Conservation (phyloP, 495 filamentous ascomycete species). For the Daldinia vernicosa region DNA sequence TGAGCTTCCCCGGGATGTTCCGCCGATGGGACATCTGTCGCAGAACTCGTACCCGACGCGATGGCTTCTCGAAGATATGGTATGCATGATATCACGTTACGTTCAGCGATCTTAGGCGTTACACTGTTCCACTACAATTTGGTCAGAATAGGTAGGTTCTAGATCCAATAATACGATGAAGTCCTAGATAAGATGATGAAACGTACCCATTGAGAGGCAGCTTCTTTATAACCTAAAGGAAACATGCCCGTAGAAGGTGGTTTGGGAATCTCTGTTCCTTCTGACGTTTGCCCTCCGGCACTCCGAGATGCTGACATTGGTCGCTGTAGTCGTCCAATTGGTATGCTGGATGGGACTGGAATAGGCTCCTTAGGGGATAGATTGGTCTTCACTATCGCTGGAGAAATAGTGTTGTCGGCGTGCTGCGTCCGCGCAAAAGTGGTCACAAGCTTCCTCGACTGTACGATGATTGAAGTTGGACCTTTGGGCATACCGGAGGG, state of each 20-base stretch:
- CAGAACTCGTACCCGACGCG: slow-evolving; percentile 50
- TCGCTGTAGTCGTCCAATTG: slow-evolving; percentile 20
- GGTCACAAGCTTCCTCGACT: slow-evolving; percentile 45
- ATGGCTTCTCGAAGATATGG: slow-evolving; percentile 81
- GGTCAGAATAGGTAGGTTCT: slow-evolving; percentile 21
- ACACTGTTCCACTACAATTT: slow-evolving; percentile 77
- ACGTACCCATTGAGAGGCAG: slow-evolving; percentile 89
- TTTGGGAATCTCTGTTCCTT: slow-evolving; percentile 16
- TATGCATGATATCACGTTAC: slow-evolving; percentile 86
- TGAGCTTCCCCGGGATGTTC: slow-evolving; percentile 56
- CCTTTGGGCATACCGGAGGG: slow-evolving; percentile 48
- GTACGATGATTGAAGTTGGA: slow-evolving; percentile 38
- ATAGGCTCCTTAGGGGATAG: slow-evolving; percentile 25
- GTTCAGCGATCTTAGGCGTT: slow-evolving; percentile 85
- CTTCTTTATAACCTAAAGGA: slow-evolving; percentile 90
- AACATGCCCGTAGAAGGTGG: slow-evolving; percentile 63
- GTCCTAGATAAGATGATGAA: background rate
- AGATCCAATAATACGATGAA: background rate
- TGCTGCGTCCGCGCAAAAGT: slow-evolving; percentile 42
- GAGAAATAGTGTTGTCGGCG: slow-evolving; percentile 16
- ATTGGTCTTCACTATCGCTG: slow-evolving; percentile 25
- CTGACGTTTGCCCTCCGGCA: slow-evolving; percentile 25
- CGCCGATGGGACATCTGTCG: slow-evolving; percentile 41
- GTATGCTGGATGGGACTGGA: slow-evolving; percentile 30
- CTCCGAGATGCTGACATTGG: slow-evolving; percentile 23